A percentile compares a stretch with the other conserved stretches of the same genome.
phyloP scores from a whole-genome alignment of 2,329 filamentous ascomycete species.

The Aspergillus udagawae region DNA sequence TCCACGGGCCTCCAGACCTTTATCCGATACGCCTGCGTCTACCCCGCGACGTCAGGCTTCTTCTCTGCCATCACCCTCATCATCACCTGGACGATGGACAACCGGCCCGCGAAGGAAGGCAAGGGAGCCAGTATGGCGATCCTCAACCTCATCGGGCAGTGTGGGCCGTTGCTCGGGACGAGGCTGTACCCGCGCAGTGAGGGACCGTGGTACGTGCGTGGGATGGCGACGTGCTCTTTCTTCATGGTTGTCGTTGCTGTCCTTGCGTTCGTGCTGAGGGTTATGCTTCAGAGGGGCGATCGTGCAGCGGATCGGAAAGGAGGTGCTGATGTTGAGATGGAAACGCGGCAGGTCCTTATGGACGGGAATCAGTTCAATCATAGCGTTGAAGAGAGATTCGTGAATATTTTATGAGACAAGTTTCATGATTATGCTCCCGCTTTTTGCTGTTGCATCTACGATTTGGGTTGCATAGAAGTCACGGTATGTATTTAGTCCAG shows the following conservation, averaged over 20 bases:
- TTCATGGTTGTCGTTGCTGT: constrained; percentile 61
- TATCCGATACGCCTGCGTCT: constrained; percentile 68
- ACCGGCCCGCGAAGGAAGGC: constrained; percentile 65
- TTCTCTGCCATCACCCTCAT: constrained; percentile 80
- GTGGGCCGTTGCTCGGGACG: constrained; percentile 68
- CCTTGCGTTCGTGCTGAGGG: constrained; percentile 52
- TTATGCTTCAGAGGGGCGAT: constrained; percentile 54
- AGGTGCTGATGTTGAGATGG: constrained; percentile 10
- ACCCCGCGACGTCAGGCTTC: constrained; percentile 74
- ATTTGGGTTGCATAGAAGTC: not conserved
- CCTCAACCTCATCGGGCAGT: constrained; percentile 76
- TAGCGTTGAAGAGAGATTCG: constrained; percentile 14
- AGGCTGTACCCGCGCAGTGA: constrained; percentile 59
- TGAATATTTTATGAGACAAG: not conserved
- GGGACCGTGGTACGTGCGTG: constrained; percentile 58
- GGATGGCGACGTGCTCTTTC: constrained; percentile 60
- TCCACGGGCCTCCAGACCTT: constrained; percentile 30
- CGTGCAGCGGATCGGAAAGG: constrained; percentile 1
- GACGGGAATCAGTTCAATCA: constrained; percentile 17
- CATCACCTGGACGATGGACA: constrained; percentile 86
- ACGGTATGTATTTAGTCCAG: not conserved
- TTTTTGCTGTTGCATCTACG: not conserved
- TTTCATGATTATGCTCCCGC: no score
- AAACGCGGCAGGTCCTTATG: constrained; percentile 29
- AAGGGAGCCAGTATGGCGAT: constrained; percentile 76